Evolutionary conservation across 768 basidiomycete species (phyloP).

Genomic region (Lentinula detonsa): DNA sequence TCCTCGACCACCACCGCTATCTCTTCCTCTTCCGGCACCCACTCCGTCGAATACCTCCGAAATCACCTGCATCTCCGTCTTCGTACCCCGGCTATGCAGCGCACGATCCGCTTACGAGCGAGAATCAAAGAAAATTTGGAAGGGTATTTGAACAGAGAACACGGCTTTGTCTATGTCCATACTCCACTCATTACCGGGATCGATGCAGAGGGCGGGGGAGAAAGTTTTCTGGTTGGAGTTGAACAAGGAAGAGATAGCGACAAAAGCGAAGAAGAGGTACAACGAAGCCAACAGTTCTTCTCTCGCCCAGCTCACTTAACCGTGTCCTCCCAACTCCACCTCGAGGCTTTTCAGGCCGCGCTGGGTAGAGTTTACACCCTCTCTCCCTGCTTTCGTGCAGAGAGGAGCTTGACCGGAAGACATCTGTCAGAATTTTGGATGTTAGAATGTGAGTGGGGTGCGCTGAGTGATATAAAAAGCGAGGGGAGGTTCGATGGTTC

Average conservation of each 20-base stretch:
- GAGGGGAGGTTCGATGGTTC: too few species aligned
- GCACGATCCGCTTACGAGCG: slow-evolving; percentile 16
- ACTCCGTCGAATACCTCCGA: slow-evolving; percentile 74
- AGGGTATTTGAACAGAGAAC: slow-evolving; percentile 42
- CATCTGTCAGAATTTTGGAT: slow-evolving; percentile 99
- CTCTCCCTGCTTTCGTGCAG: slow-evolving; percentile 92
- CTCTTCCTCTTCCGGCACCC: slow-evolving; percentile 62
- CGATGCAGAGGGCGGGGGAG: slow-evolving; percentile 96
- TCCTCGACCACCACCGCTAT: background rate
- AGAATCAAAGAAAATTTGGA: slow-evolving; percentile 59
- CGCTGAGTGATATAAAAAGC: background rate
- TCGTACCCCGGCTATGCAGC: slow-evolving; percentile 63
- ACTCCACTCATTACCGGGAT: slow-evolving; percentile 86
- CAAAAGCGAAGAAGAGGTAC: slow-evolving; percentile 10
- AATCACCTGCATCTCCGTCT: slow-evolving; percentile 86
- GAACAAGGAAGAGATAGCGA: background rate
- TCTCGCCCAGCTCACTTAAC: slow-evolving; percentile 75
- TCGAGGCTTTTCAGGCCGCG: slow-evolving; percentile 79
- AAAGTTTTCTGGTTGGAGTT: slow-evolving; percentile 69
- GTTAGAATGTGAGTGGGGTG: slow-evolving; percentile 89
- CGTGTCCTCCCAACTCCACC: slow-evolving; percentile 93
- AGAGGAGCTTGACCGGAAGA: slow-evolving; percentile 80
- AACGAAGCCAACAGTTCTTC: slow-evolving; percentile 50
- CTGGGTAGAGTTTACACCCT: slow-evolving; percentile 87
- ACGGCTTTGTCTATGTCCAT: slow-evolving; percentile 74